Evolutionary conservation across 164 flowering plant species (phyloP), one percentile per base, ranked within the genome.

Genomic region (Dillenia suffruticosa): DNA sequence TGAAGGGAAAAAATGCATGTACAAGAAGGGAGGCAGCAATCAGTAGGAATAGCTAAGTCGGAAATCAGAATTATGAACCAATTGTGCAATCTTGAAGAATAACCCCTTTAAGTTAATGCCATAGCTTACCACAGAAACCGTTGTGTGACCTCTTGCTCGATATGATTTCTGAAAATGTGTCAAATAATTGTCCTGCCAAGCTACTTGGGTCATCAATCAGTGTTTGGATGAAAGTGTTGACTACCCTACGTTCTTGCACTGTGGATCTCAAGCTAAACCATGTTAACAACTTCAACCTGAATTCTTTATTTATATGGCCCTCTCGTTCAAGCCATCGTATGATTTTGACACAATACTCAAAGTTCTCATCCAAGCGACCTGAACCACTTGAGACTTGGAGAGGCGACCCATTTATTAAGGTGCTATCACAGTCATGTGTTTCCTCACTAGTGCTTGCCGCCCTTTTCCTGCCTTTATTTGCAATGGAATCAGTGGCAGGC

Each of bases 251-350:
- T 57, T 94, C 99, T 63, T 86, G 89, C 62, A 81, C 93, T 1
- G 89, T 88, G 11, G 99, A 91, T 67, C 93, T 80, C 70, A 91
- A 75, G 71, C 99, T 89, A 76, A 83, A 89, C 99, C 99, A 94
- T 12, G 97, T 94, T 55, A 94, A 74, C 57, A 94, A 72, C 66
- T 88, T 94, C 82, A 89, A 72, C 67, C 96, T 80, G 58, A 94
- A 94, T 49, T 85, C 96, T 76, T 77, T 79, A 56, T 80, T 72
- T n/a, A 94, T 86, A 64, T 88, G 82, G 12, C 96, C 96, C 49
- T 76, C 80, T 59, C 90, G 78, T 70, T 94, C 99, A 62, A 94
- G 79, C 92, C 90, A 81, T 26, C 97, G 77, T 46, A 91, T 88
- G 24, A 80, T 76, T 78, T 88, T 89, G 68, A 94, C 97, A 70